Conservation (phyloP, 768 basidiomycete species). For the Kwoniella dejecticola region DNA sequence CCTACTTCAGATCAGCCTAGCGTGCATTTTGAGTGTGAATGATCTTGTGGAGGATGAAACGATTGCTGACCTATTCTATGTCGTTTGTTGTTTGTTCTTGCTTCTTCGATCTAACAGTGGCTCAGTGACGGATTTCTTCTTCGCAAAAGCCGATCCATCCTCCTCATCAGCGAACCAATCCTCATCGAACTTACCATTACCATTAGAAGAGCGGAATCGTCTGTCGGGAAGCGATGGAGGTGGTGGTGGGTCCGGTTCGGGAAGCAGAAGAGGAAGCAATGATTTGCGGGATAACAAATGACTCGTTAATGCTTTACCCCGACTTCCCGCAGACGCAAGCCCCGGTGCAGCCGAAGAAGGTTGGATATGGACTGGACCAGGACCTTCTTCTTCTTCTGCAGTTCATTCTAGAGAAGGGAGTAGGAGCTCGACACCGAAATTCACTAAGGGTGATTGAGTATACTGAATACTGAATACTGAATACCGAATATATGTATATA, state of each 20-base stretch:
- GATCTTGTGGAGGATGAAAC: too few species aligned
- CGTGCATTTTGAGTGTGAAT: too few species aligned
- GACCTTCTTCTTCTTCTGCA: not conserved
- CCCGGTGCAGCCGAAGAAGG: not conserved
- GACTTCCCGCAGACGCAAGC: too few species aligned
- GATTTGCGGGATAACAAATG: conserved; percentile 1
- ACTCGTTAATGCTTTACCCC: not conserved
- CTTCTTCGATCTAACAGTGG: too few species aligned
- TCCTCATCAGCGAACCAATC: conserved; percentile 1
- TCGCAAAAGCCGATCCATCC: conserved; percentile 45
- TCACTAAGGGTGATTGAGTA: conserved; percentile 8
- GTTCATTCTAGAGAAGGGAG: not conserved
- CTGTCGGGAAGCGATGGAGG: not conserved
- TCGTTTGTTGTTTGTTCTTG: too few species aligned
- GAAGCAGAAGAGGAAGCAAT: too few species aligned
- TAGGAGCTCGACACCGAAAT: conserved; percentile 8
- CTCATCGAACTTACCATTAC: not conserved
- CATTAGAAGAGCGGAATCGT: conserved; percentile 6
- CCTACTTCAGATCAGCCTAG: too few species aligned
- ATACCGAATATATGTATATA: not conserved
- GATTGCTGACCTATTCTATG: too few species aligned
- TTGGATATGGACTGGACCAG: conserved; percentile 5
- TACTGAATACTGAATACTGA: too few species aligned
- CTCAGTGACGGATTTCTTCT: conserved; percentile 56
- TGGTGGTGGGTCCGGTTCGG: not conserved